phyloP scores from a whole-genome alignment of 176 grass and related monocot species.

The Ensete glaucum region DNA sequence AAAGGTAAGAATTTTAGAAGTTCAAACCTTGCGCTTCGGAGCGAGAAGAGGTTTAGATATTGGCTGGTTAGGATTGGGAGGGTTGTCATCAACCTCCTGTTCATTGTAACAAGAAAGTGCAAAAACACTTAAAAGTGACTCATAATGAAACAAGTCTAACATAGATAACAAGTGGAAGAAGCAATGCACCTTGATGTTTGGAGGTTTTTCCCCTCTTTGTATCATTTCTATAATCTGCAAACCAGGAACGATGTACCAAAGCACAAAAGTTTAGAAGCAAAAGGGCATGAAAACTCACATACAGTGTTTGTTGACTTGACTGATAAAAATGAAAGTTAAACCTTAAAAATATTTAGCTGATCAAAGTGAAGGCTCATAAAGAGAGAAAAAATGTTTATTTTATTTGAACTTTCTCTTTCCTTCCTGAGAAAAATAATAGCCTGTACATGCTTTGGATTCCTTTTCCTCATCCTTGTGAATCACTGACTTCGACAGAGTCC shows the following conservation, averaged over 20 bases:
- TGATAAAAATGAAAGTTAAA: not conserved
- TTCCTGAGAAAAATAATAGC: no score
- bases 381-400: not conserved
- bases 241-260: not conserved
- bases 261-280: not conserved
- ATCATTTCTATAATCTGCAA: conserved; percentile 66
- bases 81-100: conserved; percentile 48
- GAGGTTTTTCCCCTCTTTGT: conserved; percentile 53
- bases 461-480: no score
- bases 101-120: not conserved
- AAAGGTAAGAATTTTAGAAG: conserved; percentile 1
- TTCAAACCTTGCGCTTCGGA: conserved; percentile 54
- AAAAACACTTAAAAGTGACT: not conserved
- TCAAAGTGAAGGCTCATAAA: not conserved
- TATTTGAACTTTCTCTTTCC: no score
- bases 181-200: conserved; percentile 44
- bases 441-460: not conserved
- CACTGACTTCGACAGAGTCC: no score
- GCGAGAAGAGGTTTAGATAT: conserved; percentile 42
- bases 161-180: not conserved
- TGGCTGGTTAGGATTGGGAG: conserved; percentile 53
- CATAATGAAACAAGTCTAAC: not conserved
- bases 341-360: not conserved
- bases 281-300: not conserved
- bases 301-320: not conserved